A percentile compares a stretch with the other conserved stretches of the same genome.
Conservation (phyloP, 2,329 filamentous ascomycete species). For the Diaporthe velutina region DNA sequence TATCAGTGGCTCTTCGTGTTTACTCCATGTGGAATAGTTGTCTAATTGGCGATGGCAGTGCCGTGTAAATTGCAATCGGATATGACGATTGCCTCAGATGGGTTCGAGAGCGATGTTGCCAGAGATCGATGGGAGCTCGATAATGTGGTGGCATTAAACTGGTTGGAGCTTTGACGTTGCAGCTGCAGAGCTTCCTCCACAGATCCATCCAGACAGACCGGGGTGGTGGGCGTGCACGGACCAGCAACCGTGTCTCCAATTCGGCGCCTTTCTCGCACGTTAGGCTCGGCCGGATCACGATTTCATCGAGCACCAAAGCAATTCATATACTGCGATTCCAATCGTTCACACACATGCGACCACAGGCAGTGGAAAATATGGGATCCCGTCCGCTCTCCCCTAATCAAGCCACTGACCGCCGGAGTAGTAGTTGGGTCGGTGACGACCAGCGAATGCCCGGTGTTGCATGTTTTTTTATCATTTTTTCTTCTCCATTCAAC, state of each 20-base stretch:
- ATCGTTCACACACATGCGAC: not conserved
- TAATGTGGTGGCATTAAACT: not conserved
- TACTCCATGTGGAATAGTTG: conserved; percentile 30
- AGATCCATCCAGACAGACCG: not conserved
- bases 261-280: not conserved
- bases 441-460: conserved; percentile 8
- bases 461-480: not conserved
- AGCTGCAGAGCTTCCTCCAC: conserved; percentile 25
- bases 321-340: not conserved
- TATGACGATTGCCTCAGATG: not conserved
- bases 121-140: not conserved
- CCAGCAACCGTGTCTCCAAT: not conserved
- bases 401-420: not conserved
- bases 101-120: not conserved
- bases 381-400: conserved; percentile 15
- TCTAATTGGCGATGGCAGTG: not conserved
- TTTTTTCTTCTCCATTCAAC: not conserved
- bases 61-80: not conserved
- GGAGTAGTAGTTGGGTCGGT: too few species aligned
- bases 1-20: not conserved
- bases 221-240: conserved; percentile 5
- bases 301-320: too few species aligned
- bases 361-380: conserved; percentile 20
- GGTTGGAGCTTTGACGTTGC: conserved; percentile 23
- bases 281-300: too few species aligned